Evolutionary conservation across 2,329 filamentous ascomycete species (phyloP).

Genomic region (Zelopaecilomyces penicillatus): DNA sequence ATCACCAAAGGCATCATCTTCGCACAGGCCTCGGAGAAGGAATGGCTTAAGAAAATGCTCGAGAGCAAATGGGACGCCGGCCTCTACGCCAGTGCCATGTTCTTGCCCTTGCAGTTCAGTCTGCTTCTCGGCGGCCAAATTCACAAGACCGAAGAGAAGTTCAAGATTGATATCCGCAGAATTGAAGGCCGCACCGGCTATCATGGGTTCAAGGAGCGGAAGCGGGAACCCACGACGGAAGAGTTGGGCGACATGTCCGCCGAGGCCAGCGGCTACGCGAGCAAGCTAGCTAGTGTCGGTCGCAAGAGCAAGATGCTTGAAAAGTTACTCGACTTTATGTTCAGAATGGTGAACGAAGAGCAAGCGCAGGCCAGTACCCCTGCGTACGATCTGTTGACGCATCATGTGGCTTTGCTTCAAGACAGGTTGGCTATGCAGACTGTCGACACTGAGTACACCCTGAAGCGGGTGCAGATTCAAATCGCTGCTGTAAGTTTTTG

Average conservation of each 20-base stretch:
- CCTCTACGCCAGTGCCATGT: conserved; percentile 23
- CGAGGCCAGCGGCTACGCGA: conserved; percentile 25
- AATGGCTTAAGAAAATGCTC: conserved; percentile 16
- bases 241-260: conserved; percentile 24
- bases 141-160: conserved; percentile 21
- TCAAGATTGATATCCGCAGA: conserved; percentile 23
- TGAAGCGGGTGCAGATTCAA: conserved; percentile 31
- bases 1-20: conserved; percentile 26
- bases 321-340: conserved; percentile 25
- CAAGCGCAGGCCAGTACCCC: neutral
- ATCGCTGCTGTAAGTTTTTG: conserved; percentile 25
- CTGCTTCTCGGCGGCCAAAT: conserved; percentile 27
- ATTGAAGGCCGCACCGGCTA: conserved; percentile 30
- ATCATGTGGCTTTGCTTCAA: conserved; percentile 21
- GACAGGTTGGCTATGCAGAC: conserved; percentile 27
- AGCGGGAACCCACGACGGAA: conserved; percentile 16
- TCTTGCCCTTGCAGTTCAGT: conserved; percentile 25
- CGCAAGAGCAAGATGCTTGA: conserved; percentile 28
- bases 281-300: conserved; percentile 28
- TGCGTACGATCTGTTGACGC: conserved; percentile 16
- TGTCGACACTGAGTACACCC: conserved; percentile 26
- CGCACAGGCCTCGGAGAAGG: conserved; percentile 17
- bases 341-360: conserved; percentile 7
- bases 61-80: conserved; percentile 19
- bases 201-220: conserved; percentile 18